Base-by-base conservation (phyloP, 1,139 yeast genomes). In the Meyerozyma elateridarum region DNA sequence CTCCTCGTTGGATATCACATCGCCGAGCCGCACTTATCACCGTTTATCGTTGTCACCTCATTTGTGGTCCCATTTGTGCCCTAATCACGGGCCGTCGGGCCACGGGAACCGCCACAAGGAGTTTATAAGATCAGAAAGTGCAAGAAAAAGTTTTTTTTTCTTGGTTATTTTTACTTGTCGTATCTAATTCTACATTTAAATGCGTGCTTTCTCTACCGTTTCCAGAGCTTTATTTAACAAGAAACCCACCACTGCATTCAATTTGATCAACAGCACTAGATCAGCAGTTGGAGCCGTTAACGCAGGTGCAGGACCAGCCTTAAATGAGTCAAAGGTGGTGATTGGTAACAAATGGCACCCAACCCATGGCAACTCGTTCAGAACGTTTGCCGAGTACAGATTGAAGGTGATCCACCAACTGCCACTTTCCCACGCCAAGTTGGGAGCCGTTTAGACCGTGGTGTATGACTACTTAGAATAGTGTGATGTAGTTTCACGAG, bases 331-430 rank as follows among this genome's bases (percentile, higher is more conserved):
- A 8, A 34, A 33, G 9, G 37, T n/a, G 31, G 36, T 15, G 40
- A 36, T 45, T 14, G 44, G 51, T 16, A 35, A 39, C 33, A 61
- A 56, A 44, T 63, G 68, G 68, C 49, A 51, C 32, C 69, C 70
- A 22, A 56, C 59, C 15, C 44, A 52, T 34, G 69, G 68, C 26
- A 54, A 60, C 30, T 56, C 73, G 2, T 73, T 67, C 59, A 61
- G 72, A 42, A 56, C 74, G 2, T 74, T 74, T 53, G 77, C 77
- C 22, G 79, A 74, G 47, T 74, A 74, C 60, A 57, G 80, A 46
- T 59, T 72, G 47, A 66, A 66, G 44, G 73, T 63, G 15, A 59
- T 63, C 33, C 67, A 72, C 53, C 73, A 67, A 39, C 69, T 73
- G 35, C 80, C 80, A 9, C 64, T 73, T 18, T 15, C 27, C 18